phyloP scores from a whole-genome alignment of 768 basidiomycete genomes.

The Boletus rubescentipes region DNA sequence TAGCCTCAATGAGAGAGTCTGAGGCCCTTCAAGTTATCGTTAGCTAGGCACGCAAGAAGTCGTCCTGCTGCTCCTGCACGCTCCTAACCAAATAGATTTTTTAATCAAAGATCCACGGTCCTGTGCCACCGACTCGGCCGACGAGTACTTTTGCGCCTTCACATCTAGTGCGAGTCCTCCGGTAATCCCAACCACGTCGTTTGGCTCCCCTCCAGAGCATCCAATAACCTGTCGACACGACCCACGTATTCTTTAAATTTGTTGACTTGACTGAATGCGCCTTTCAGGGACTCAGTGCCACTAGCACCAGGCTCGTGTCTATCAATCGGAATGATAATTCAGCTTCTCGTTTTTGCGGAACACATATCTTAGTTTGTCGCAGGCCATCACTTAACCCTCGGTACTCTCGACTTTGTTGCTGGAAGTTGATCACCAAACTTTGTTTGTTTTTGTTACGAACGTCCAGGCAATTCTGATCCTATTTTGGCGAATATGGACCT shows the following conservation, averaged over 20 bases:
- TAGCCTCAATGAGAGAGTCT: too few relatives aligned
- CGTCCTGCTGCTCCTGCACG: too few relatives aligned
- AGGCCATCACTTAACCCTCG: constrained; percentile 74
- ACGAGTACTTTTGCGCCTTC: too few relatives aligned
- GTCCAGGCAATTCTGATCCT: constrained; percentile 76
- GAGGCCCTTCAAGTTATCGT: too few relatives aligned
- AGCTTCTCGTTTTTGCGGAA: constrained; percentile 78
- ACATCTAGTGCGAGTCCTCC: too few relatives aligned
- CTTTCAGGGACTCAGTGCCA: constrained; percentile 73
- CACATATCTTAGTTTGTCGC: constrained; percentile 74
- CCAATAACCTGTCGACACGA: too few relatives aligned
- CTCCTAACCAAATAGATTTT: too few relatives aligned
- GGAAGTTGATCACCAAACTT: constrained; percentile 76
- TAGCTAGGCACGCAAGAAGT: too few relatives aligned
- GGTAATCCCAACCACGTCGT: too few relatives aligned
- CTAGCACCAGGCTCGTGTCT: constrained; percentile 66
- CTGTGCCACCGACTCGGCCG: too few relatives aligned
- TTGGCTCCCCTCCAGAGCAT: too few relatives aligned
- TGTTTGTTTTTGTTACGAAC: constrained; percentile 80
- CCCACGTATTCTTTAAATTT: neutral
- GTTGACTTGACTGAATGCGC: neutral
- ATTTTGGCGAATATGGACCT: constrained; percentile 84
- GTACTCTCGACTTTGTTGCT: constrained; percentile 71
- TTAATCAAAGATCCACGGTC: too few relatives aligned
- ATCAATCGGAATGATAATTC: constrained; percentile 83